Conservation (phyloP, 1,139 yeast species). For the Eremothecium sinecaudum region DNA sequence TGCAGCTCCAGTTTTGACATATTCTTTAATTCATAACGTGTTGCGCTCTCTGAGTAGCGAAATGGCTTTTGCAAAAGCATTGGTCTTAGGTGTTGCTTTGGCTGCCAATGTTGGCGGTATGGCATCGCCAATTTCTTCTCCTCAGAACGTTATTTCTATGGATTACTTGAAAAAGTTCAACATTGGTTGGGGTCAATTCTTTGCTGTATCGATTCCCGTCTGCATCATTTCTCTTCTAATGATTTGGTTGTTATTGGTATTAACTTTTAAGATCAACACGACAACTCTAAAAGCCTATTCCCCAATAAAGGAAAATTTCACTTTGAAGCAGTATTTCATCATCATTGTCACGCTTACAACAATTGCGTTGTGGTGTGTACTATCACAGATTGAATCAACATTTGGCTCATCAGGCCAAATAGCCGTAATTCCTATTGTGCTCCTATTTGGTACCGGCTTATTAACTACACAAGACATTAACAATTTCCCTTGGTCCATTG, state of each 20-base stretch:
- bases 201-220: slow-evolving; percentile 58
- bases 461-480: slow-evolving; percentile 57
- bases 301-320: slow-evolving; percentile 51
- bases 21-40: slow-evolving; percentile 56
- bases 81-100: slow-evolving; percentile 62
- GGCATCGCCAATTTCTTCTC: slow-evolving; percentile 76
- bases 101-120: slow-evolving; percentile 69
- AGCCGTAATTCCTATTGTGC: slow-evolving; percentile 54
- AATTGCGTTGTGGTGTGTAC: slow-evolving; percentile 65
- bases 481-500: slow-evolving; percentile 70
- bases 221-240: slow-evolving; percentile 45
- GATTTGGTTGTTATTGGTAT: slow-evolving; percentile 49
- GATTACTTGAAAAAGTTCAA: slow-evolving; percentile 57
- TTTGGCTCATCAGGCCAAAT: slow-evolving; percentile 69
- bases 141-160: slow-evolving; percentile 69
- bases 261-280: slow-evolving; percentile 44
- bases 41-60: slow-evolving; percentile 54
- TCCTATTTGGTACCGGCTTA: slow-evolving; percentile 64
- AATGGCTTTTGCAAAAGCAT: slow-evolving; percentile 52
- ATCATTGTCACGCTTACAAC: slow-evolving; percentile 43
- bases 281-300: slow-evolving; percentile 39
- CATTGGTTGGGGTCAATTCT: slow-evolving; percentile 68
- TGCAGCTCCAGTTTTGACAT: slow-evolving; percentile 69
- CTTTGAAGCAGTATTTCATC: slow-evolving; percentile 56
- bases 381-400: slow-evolving; percentile 43